These are phyloP conservation scores for Aspergillus awamori DNA, from an alignment of 2,329 filamentous ascomycete genomes.

Conservation along the genomic window DNA sequence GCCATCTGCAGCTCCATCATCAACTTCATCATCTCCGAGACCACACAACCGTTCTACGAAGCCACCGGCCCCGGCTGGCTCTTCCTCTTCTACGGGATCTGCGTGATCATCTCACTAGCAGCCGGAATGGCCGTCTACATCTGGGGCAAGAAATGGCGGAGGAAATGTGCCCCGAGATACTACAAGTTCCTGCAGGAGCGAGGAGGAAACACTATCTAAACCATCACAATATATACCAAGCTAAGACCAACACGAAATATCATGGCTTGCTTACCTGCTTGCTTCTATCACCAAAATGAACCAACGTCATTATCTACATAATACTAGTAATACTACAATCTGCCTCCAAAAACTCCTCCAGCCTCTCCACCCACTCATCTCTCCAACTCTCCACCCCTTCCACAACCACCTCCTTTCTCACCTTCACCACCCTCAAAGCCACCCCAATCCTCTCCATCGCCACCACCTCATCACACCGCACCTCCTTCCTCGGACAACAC, in stretches of 20 bases:
- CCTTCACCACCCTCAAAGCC: neutral
- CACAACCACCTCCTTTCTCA: neutral
- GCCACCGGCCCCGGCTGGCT: neutral
- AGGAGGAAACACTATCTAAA: neutral
- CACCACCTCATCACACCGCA: neutral
- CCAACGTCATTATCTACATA: too few relatives aligned
- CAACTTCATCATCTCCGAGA: slow-evolving; percentile 8
- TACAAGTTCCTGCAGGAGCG: slow-evolving; percentile 5
- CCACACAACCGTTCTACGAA: slow-evolving; percentile 1
- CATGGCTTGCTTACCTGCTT: neutral
- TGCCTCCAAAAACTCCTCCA: neutral
- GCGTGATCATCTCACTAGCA: slow-evolving; percentile 2
- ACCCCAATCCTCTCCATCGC: neutral
- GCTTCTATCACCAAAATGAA: neutral
- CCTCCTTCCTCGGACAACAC: neutral
- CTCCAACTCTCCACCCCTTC: neutral
- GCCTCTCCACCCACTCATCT: neutral
- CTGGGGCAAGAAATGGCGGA: slow-evolving; percentile 4
- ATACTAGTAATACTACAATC: neutral
- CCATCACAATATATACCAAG: neutral
- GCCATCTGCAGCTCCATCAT: slow-evolving; percentile 4
- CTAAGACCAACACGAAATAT: neutral
- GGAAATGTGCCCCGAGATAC: neutral
- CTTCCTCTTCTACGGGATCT: slow-evolving; percentile 5
- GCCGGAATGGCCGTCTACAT: slow-evolving; percentile 1